Base-by-base conservation (phyloP, 2,329 filamentous ascomycete genomes). In the Biscogniauxia sp. region DNA sequence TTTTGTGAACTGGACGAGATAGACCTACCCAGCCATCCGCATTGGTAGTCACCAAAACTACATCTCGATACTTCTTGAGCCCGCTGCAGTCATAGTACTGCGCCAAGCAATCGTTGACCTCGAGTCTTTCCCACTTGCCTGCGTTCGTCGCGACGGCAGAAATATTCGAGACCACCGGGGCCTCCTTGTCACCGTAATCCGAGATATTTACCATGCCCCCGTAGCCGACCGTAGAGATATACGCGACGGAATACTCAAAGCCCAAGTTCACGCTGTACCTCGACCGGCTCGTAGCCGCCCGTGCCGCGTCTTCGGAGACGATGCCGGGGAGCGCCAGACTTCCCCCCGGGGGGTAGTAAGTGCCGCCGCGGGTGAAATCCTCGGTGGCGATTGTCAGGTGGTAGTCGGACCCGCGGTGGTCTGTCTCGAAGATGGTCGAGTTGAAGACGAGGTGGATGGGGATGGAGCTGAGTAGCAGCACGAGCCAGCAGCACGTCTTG, bases 391-490 rank as follows among this genome's bases (percentile, higher is more conserved):
- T 62, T 5, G 61, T 65, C 0, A 65, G 17, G 26, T 52, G 54
- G 51, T 55, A 65, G 17, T 61, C 25, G 0, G 55, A 53, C 13
- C 51, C 54, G 8, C 45, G 37, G 52, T 55, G 60, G 8, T 45
- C 51, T 1, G 64, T 63, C 13, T 58, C 54, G 17, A 64, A 67
- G 4, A 64, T 26, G 0, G 55, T 51, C 5, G 64, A 62, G 26
- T 66, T 69, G 37, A 63, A 66, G 1, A 66, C 32, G 7, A 66
- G 20, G 28, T 69, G 64, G 19, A 66, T 61, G 3, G 66, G 65
- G 0, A 69, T 32, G 5, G 64, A 68, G 55, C 54, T 63, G 7
- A 65, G 8, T 1, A 61, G 20, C 1, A 67, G 41, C 17, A 51
- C 15, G 4, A 59, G 1, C 65, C 64, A 68, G 45, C 50, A 62